Evolutionary conservation across 495 filamentous ascomycete species (phyloP).

Genomic region (Neurospora sp.): DNA sequence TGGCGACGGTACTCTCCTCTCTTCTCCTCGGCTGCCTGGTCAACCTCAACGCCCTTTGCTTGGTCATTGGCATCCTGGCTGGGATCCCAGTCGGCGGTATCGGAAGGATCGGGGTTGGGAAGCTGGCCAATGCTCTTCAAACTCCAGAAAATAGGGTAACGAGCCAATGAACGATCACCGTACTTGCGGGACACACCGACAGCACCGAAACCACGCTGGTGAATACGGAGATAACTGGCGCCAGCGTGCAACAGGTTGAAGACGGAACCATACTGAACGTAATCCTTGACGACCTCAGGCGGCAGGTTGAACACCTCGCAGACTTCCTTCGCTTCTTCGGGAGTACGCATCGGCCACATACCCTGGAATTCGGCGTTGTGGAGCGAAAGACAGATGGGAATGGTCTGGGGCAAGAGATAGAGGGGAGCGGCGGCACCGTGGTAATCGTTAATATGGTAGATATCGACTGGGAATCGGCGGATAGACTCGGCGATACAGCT

Average conservation of each 20-base stretch:
- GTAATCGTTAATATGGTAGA: slow-evolving; percentile 79
- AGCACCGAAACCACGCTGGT: slow-evolving; percentile 66
- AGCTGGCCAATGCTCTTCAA: slow-evolving; percentile 59
- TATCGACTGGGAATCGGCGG: slow-evolving; percentile 50
- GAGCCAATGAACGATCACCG: slow-evolving; percentile 61
- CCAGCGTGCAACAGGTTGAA: slow-evolving; percentile 67
- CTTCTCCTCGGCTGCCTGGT: slow-evolving; percentile 46
- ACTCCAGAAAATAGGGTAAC: slow-evolving; percentile 73
- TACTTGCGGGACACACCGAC: slow-evolving; percentile 70
- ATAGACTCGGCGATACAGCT: slow-evolving; percentile 57
- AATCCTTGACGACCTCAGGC: slow-evolving; percentile 38
- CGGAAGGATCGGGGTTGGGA: slow-evolving; percentile 67
- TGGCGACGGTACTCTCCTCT: slow-evolving; percentile 51
- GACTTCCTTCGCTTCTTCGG: slow-evolving; percentile 56
- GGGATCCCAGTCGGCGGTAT: slow-evolving; percentile 58
- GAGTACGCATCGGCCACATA: slow-evolving; percentile 62
- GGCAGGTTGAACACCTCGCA: slow-evolving; percentile 60
- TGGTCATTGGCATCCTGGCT: slow-evolving; percentile 30
- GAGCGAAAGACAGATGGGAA: slow-evolving; percentile 45
- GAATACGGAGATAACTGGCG: slow-evolving; percentile 62
- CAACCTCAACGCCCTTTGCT: slow-evolving; percentile 43
- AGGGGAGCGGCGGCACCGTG: slow-evolving; percentile 65
- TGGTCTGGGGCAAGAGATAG: slow-evolving; percentile 53
- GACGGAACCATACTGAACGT: slow-evolving; percentile 60
- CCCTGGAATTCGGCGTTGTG: slow-evolving; percentile 63